Conservation (phyloP, 306 rosid species). For the Castanea crenata region DNA sequence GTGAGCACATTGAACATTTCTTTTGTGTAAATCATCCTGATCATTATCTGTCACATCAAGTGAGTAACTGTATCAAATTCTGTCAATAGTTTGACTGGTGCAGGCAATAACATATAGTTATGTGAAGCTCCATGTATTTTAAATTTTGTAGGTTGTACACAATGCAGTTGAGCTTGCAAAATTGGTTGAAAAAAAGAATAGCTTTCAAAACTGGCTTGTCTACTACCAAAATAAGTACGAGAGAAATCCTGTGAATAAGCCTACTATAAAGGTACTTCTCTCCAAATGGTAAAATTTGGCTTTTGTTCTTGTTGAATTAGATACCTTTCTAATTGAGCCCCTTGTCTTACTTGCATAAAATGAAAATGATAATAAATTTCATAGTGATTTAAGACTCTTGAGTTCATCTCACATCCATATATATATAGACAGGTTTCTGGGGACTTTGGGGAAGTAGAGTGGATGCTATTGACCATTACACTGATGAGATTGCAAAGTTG, state of each 20-base stretch:
- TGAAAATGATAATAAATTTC: background rate
- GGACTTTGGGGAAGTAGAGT: constrained; percentile 64
- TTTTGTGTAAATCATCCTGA: constrained; percentile 90
- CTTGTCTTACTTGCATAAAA: background rate
- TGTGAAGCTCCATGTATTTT: constrained; percentile 7
- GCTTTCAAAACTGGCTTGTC: constrained; percentile 53
- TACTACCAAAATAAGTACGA: constrained; percentile 81
- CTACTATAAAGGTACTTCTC: constrained; percentile 74
- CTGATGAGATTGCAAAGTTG: constrained; percentile 39
- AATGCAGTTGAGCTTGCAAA: constrained; percentile 72
- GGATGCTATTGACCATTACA: constrained; percentile 71
- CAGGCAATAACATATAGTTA: background rate
- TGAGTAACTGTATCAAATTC: constrained; percentile 27
- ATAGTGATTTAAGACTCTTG: background rate
- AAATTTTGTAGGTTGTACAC: constrained; percentile 61
- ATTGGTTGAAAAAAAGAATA: constrained; percentile 61
- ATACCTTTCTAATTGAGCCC: background rate
- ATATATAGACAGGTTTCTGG: constrained; percentile 74
- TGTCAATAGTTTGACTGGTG: background rate
- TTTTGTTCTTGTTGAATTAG: background rate
- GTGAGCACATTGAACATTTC: constrained; percentile 89
- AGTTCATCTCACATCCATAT: constrained; percentile 32
- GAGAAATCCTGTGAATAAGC: constrained; percentile 54
- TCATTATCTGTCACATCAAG: constrained; percentile 84
- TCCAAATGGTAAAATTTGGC: constrained; percentile 14